Conservation (phyloP, 768 basidiomycete genomes). For the Ramaria rubella region DNA sequence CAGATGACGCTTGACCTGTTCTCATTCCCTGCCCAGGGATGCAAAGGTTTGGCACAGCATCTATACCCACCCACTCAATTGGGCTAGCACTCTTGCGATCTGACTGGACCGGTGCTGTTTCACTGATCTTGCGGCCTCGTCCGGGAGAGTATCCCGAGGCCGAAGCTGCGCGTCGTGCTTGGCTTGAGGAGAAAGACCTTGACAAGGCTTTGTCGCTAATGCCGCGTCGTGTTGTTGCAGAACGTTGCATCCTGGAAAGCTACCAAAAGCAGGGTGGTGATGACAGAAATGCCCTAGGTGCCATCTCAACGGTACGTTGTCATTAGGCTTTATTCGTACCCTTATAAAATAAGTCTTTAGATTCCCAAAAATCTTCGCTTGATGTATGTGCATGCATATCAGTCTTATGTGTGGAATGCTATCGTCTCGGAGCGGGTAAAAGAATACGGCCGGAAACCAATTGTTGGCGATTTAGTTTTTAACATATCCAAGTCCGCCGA, state of each 20-base stretch:
- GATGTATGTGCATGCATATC: conserved; percentile 99
- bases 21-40: conserved; percentile 51
- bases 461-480: conserved; percentile 89
- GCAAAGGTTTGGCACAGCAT: conserved; percentile 98
- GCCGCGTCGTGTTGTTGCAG: conserved; percentile 89
- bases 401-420: conserved; percentile 98
- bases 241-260: conserved; percentile 86
- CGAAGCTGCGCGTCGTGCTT: conserved; percentile 75
- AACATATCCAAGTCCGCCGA: conserved; percentile 33
- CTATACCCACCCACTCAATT: conserved; percentile 91
- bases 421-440: conserved; percentile 91
- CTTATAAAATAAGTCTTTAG: conserved; percentile 32
- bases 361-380: conserved; percentile 91
- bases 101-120: conserved; percentile 84
- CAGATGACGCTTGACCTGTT: neutral
- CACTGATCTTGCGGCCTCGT: conserved; percentile 72
- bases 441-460: conserved; percentile 65
- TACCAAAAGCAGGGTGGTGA: conserved; percentile 76
- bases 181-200: conserved; percentile 77
- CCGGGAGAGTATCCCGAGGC: conserved; percentile 93
- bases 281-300: conserved; percentile 79
- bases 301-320: conserved; percentile 63
- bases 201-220: conserved; percentile 78
- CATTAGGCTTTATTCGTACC: conserved; percentile 9
- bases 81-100: conserved; percentile 84